These are phyloP conservation scores for Moesziomyces globuligerus DNA, from an alignment of 1,284 basidiomycete genomes.

Conservation along the genomic window DNA sequence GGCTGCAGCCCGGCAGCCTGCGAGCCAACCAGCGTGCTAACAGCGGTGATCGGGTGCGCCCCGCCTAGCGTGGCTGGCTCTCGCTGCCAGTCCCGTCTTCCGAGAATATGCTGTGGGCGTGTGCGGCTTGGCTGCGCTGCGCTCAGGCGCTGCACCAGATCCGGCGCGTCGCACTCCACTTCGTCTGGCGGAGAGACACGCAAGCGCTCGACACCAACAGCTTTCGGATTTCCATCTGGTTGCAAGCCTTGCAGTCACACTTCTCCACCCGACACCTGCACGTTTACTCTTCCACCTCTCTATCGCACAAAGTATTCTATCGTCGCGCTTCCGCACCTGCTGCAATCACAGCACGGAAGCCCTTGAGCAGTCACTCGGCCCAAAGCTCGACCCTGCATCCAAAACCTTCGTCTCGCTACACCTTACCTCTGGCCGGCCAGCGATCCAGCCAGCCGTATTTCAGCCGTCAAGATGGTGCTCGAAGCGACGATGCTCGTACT, in stretches of 20 bases:
- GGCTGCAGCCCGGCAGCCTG: no score
- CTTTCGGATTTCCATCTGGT: background rate
- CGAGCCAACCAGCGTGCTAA: background rate
- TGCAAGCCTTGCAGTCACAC: background rate
- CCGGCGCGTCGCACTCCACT: background rate
- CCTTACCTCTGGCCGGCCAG: background rate
- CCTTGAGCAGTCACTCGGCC: background rate
- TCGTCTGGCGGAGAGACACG: background rate
- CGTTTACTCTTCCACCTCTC: no score
- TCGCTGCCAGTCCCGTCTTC: background rate
- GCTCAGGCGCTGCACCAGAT: background rate
- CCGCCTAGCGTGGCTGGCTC: background rate
- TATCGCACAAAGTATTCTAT: background rate
- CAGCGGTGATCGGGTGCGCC: background rate
- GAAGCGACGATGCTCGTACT: conserved; percentile 68
- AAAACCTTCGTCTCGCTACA: background rate
- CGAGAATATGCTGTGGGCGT: background rate
- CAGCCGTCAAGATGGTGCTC: conserved; percentile 54
- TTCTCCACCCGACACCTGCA: background rate
- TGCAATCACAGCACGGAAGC: background rate
- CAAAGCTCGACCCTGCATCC: background rate
- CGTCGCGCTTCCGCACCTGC: background rate
- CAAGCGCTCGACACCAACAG: background rate
- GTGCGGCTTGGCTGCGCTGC: background rate
- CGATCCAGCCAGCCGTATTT: conserved; percentile 11